Conservation (phyloP, 129 eudicot species). For the Escallonia herrerae region DNA sequence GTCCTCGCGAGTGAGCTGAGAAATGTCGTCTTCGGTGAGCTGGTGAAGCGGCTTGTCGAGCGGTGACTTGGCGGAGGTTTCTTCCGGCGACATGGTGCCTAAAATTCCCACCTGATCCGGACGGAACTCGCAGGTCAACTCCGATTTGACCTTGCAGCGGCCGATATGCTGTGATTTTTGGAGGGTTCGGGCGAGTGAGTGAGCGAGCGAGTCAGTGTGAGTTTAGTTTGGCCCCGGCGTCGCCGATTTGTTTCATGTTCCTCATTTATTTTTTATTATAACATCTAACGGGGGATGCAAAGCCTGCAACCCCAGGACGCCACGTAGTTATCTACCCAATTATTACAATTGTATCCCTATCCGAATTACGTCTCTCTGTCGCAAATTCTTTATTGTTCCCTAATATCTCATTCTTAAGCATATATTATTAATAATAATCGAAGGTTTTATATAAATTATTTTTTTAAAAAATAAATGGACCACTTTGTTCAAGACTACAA, state of each 20-base stretch:
- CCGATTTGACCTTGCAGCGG: conserved; percentile 15
- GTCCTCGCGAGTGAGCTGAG: conserved; percentile 96
- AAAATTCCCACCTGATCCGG: conserved; percentile 19
- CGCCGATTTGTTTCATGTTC: conserved; percentile 17
- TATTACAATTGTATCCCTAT: conserved; percentile 13
- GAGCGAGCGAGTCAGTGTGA: neutral
- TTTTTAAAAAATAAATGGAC: too few species aligned
- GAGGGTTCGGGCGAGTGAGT: neutral
- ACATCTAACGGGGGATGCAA: neutral
- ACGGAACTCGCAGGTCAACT: neutral
- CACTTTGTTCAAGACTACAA: too few species aligned
- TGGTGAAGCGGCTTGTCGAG: conserved; percentile 79
- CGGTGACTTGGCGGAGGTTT: conserved; percentile 32
- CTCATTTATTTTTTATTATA: neutral
- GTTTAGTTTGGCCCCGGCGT: conserved; percentile 28
- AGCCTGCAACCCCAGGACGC: conserved; percentile 34
- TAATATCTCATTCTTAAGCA: too few species aligned
- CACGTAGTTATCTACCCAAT: conserved; percentile 13
- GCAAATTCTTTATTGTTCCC: too few species aligned
- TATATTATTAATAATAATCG: too few species aligned
- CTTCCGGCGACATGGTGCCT: conserved; percentile 50
- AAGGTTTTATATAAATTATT: too few species aligned
- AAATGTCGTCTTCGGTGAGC: conserved; percentile 94
- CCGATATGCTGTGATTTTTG: neutral
- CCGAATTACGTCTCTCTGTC: too few species aligned